phyloP scores from a whole-genome alignment of 306 rosid species.

The Lathyrus aphaca region DNA sequence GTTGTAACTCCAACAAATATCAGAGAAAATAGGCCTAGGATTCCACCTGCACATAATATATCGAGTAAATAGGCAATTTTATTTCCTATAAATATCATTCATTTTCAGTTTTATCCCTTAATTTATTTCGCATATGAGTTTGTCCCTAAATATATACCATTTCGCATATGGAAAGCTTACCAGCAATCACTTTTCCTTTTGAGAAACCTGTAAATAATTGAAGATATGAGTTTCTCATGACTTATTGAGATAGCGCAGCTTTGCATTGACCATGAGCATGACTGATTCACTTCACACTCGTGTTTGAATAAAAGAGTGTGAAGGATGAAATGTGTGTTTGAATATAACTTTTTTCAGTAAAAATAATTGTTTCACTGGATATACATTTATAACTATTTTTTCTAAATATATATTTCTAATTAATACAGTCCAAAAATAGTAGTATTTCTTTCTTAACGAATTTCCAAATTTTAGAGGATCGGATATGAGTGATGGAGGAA shows the following conservation, averaged over 20 bases:
- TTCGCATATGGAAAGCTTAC: conserved; percentile 31
- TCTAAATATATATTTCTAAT: background rate
- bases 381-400: background rate
- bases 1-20: background rate
- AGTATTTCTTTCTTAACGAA: too few species aligned
- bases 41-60: conserved; percentile 22
- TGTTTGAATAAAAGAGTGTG: too few species aligned
- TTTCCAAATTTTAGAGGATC: background rate
- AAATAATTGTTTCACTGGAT: background rate
- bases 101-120: too few species aligned
- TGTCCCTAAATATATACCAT: too few species aligned
- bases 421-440: background rate
- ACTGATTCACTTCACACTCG: too few species aligned
- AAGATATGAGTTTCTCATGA: conserved; percentile 25
- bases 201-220: conserved; percentile 18
- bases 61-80: background rate
- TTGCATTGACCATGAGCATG: background rate
- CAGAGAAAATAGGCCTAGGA: conserved; percentile 25
- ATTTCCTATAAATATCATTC: background rate
- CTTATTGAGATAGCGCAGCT: background rate
- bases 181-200: conserved; percentile 1
- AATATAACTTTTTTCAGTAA: background rate
- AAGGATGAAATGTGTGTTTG: too few species aligned
- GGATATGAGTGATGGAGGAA: background rate
- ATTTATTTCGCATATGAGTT: too few species aligned